Base-by-base conservation (phyloP, 768 basidiomycete species). In the Crepidotus variabilis region DNA sequence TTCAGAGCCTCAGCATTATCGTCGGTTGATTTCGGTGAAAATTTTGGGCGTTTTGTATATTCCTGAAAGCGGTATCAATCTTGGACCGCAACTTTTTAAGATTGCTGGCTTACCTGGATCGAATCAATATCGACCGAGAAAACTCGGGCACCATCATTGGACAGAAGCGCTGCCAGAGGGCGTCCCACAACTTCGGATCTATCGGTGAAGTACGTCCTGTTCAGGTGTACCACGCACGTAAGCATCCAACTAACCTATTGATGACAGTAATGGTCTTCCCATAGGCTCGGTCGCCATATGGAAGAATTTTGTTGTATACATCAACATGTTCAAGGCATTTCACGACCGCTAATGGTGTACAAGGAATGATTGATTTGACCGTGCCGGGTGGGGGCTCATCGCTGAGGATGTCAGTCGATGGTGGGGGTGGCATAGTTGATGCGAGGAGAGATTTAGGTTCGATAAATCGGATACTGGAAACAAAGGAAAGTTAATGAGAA, bases 151-250 rank as follows among this genome's bases (percentile, higher is more conserved):
- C 97, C 97, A 67, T 99, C 97, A 67, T 99, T 99, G 2, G 95
- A 85, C 43, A 98, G 80, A 47, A 99, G 76, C 3, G 97, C 97
- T 0, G 94, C 96, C n/a, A 98, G 78, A 11, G 96, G 97, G 57
- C 97, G 80, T 16, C 97, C 97, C 14, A 99, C 97, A 34, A 99
- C 97, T 70, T 99, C 97, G 36, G 92, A 95, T 60, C 94, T 92
- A 63, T 34, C 55, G 16, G 20, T 53, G 48, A n/a, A 51, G 43
- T 57, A 28, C 51, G 23, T n/a, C 28, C 24, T 43, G 8, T 47
- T 32, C 16, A 24, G 1, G 24, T 18, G 33, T 20, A 11, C 28
- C 23, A 14, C 51, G 5, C 9, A 21, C 13, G 21, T 20, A 35
- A 20, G 18, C 55, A 52, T 21, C 18, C 7, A 20, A 58, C 63